Base-by-base conservation (phyloP, 1,139 yeast species). In the Ogataea hybrid region DNA sequence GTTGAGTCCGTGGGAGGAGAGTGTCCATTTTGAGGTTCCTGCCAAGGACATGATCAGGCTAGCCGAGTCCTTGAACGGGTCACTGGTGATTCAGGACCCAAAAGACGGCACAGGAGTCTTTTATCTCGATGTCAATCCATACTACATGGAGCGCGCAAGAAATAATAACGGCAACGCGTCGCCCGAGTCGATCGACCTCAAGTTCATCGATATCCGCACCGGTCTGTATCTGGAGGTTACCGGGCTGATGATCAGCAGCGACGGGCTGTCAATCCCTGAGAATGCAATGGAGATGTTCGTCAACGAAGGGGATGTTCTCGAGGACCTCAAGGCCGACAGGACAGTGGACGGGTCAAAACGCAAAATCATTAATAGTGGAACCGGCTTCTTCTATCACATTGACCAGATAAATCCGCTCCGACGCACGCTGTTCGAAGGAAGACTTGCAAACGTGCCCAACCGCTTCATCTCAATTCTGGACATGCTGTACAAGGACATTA, bases 171-270 rank as follows among this genome's bases (percentile, higher is more conserved):
- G 65, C 33, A 57, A 62, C 42, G 65, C 66, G 2, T 56, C 75
- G 1, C 63, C 67, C 2, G 79, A 77, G 49, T 59, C 65, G 3
- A 67, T 74, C 4, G 82, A 77, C 60, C 78, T 78, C 1, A 61
- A 80, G 41, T 72, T 77, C 48, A 71, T 77, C 25, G 82, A 77
- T 53, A 63, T 67, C 1, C 59, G 63, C 22, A 70, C 76, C 0
- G 82, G 82, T 2, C 56, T 71, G 25, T 77, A 74, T 48, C 69
- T 77, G 35, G 81, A 76, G 51, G 64, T 77, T 25, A 70, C 74
- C 2, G 78, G 61, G 2, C 36, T 57, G 53, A 58, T 48, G 53
- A 42, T 31, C 32, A 53, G 51, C 32, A 37, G 42, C 30, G 46
- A 47, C 35, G 48, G 45, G 10, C 28, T 52, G 15, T 25, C 35